Evolutionary conservation across 805 yeast species (phyloP).

Genomic region (Saturnispora ahearnii): DNA sequence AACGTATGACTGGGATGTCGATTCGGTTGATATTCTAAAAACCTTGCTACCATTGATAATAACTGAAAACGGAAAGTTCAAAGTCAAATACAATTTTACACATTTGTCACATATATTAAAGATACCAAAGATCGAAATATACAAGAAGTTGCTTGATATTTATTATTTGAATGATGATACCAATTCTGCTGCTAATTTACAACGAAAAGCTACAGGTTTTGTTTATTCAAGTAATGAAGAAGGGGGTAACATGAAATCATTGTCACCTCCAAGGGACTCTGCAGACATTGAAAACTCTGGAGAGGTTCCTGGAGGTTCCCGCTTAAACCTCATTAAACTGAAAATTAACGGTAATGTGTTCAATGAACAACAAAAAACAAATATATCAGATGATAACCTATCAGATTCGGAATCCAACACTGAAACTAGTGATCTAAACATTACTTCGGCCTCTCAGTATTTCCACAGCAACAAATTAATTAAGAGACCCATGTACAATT

Average conservation of each 20-base stretch:
- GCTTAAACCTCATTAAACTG: neutral
- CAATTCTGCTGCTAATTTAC: neutral
- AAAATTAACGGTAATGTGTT: neutral
- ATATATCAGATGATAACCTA: neutral
- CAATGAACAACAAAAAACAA: neutral
- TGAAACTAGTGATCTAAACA: slow-evolving; percentile 16
- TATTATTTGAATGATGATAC: slow-evolving; percentile 8
- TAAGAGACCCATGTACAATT: neutral
- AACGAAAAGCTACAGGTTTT: neutral
- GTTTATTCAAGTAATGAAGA: neutral
- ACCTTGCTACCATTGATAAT: slow-evolving; percentile 13
- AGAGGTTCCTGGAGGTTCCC: neutral
- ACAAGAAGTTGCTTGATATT: slow-evolving; percentile 20
- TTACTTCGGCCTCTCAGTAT: slow-evolving; percentile 20
- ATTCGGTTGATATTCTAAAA: slow-evolving; percentile 10
- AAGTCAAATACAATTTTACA: slow-evolving; percentile 17
- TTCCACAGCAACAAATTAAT: slow-evolving; percentile 14
- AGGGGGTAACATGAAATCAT: neutral
- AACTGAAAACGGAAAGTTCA: slow-evolving; percentile 14
- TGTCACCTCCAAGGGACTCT: neutral
- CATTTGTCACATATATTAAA: slow-evolving; percentile 13
- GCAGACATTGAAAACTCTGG: neutral
- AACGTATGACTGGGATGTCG: slow-evolving; percentile 14
- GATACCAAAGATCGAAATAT: slow-evolving; percentile 13
- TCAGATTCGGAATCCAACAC: neutral